Evolutionary conservation across 1,139 yeast species (phyloP).

Genomic region (Lizanozyma gosingica): DNA sequence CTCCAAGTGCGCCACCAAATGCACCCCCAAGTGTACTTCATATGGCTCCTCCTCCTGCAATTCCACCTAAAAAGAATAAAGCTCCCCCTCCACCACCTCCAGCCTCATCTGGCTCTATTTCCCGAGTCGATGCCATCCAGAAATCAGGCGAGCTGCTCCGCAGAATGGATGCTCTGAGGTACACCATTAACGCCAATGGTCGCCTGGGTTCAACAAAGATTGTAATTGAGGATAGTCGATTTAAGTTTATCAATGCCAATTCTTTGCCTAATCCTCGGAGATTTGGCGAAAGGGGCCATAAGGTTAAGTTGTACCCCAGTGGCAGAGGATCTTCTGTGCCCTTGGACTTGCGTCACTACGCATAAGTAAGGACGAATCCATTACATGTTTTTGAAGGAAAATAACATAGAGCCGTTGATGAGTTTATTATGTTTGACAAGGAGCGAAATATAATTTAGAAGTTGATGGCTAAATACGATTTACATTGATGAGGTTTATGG

Average conservation of each 20-base stretch:
- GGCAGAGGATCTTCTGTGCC: constrained; percentile 96
- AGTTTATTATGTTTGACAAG: too few relatives aligned
- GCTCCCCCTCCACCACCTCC: constrained; percentile 9
- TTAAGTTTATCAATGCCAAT: constrained; percentile 56
- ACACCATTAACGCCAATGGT: constrained; percentile 34
- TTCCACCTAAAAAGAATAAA: constrained; percentile 18
- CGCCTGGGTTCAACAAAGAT: constrained; percentile 17
- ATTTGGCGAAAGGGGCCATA: constrained; percentile 43
- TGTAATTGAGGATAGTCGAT: constrained; percentile 65
- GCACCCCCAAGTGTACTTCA: constrained; percentile 1
- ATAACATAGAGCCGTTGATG: too few relatives aligned
- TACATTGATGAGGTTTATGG: too few relatives aligned
- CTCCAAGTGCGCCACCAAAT: constrained; percentile 5
- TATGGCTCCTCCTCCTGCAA: constrained; percentile 26
- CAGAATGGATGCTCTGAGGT: constrained; percentile 49
- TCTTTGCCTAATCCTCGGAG: constrained; percentile 81
- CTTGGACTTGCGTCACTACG: constrained; percentile 41
- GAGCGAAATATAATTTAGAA: too few relatives aligned
- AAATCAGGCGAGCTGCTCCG: constrained; percentile 42
- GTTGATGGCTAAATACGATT: too few relatives aligned
- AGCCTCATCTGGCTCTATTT: constrained; percentile 10
- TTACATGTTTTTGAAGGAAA: too few relatives aligned
- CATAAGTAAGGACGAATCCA: too few relatives aligned
- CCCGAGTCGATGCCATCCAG: constrained; percentile 33
- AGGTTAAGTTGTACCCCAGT: constrained; percentile 78